Conservation (phyloP, 805 yeast genomes). For the Tanozyma kutaoensis region DNA sequence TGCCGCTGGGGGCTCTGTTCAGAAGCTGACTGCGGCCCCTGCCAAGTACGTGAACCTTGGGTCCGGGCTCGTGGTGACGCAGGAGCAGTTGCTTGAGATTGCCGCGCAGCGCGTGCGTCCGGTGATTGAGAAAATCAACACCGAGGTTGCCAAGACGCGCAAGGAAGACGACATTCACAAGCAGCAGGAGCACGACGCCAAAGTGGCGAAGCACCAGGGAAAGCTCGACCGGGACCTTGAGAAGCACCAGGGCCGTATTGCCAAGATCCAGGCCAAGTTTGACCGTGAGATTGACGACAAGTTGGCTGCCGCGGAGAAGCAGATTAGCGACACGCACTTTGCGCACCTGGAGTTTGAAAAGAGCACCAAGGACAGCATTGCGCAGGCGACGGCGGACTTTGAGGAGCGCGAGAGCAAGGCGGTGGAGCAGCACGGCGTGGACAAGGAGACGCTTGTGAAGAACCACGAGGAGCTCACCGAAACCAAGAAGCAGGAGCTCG, state of each 20-base stretch:
- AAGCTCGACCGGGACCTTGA: slow-evolving; percentile 23
- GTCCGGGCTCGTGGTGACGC: slow-evolving; percentile 39
- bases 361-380: slow-evolving; percentile 28
- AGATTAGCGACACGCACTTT: slow-evolving; percentile 14
- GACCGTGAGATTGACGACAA: slow-evolving; percentile 27
- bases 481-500: slow-evolving; percentile 29
- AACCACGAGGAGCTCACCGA: slow-evolving; percentile 33
- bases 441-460: slow-evolving; percentile 27
- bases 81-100: slow-evolving; percentile 39
- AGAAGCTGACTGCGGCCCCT: slow-evolving; percentile 33
- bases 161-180: slow-evolving; percentile 29
- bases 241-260: slow-evolving; percentile 22
- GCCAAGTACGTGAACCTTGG: slow-evolving; percentile 38
- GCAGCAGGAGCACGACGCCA: slow-evolving; percentile 22
- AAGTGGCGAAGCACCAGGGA: slow-evolving; percentile 19
- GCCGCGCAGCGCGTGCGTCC: slow-evolving; percentile 46
- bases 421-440: slow-evolving; percentile 29
- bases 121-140: slow-evolving; percentile 35
- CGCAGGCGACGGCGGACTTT: slow-evolving; percentile 29
- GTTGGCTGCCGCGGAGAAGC: slow-evolving; percentile 10
- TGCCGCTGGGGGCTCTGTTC: slow-evolving; percentile 32
- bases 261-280: slow-evolving; percentile 22
- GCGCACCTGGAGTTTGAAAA: slow-evolving; percentile 24
- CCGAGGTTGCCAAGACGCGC: slow-evolving; percentile 31
- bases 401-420: slow-evolving; percentile 34